Base-by-base conservation (phyloP, 2,329 filamentous ascomycete species). In the Herpotrichia juniperi region DNA sequence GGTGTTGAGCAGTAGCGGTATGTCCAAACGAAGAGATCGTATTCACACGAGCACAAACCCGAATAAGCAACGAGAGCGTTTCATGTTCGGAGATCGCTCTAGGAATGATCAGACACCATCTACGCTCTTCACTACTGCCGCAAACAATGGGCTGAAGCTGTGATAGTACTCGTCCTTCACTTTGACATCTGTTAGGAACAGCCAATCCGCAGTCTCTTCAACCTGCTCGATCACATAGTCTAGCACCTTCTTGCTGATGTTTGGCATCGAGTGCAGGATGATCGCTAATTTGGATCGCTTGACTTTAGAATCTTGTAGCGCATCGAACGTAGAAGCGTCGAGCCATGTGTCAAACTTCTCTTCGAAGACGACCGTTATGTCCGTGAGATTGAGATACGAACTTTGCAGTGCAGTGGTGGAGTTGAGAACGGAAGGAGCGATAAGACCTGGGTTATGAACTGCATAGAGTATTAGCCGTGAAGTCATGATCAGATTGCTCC, bases 291-390 rank as follows among this genome's bases (percentile, higher is more conserved):
- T 64, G 7, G 59, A 61, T 14, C 50, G 53, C 1, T 48, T 51
- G 12, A 68, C 50, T 5, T 56, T 56, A 32, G 62, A 53, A 9
- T 51, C 49, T 42, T 64, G 59, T 0, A 71, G 53, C 0, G 62
- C 56, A 10, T 57, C 55, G 48, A 68, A 62, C 4, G 46, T 61
- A 2, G 49, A 25, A 17, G 58, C 58, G 16, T 66, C 54, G 3
- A 71, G 52, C 54, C 59, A 70, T 25, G 65, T 67, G 34, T 59
- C 54, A 40, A 71, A 71, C 0, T 59, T 64, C 31, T 71, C 62
- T 54, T 71, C 68, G 34, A 69, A 71, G 3, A 70, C 53, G 21
- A 71, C 62, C 10, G 68, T 71, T 7, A 70, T 57, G 44, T 71
- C 66, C 5, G 67, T 63, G 24, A 69, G 56, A 34, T 69, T 66